Conservation (phyloP, 306 rosid species). For the Betula pendula region DNA sequence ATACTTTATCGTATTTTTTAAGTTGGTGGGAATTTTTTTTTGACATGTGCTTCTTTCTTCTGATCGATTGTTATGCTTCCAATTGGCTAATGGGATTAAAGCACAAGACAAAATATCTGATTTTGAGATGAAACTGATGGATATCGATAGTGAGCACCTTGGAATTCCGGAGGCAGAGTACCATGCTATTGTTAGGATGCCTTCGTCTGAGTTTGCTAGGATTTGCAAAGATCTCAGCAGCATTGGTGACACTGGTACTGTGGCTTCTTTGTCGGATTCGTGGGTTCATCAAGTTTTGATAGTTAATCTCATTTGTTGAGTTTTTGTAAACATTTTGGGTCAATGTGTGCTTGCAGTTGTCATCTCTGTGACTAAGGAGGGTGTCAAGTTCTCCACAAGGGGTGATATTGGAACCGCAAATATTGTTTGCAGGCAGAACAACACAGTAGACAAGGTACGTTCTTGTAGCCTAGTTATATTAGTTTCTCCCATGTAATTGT, state of each 20-base stretch:
- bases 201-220: conserved; percentile 80
- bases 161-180: conserved; percentile 94
- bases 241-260: conserved; percentile 92
- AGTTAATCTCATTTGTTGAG: background rate
- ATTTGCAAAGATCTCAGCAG: conserved; percentile 90
- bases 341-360: conserved; percentile 62
- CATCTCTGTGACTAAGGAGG: conserved; percentile 91
- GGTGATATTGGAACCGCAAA: conserved; percentile 95
- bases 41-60: background rate
- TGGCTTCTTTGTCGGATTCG: background rate
- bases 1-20: background rate
- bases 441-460: conserved; percentile 87
- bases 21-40: background rate
- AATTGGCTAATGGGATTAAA: conserved; percentile 14
- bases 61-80: background rate
- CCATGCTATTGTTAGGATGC: conserved; percentile 92
- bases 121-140: conserved; percentile 99
- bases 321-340: background rate
- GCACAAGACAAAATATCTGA: conserved; percentile 88
- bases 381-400: conserved; percentile 91
- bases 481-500: background rate
- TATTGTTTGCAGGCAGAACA: conserved; percentile 90
- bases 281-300: background rate
- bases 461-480: background rate
- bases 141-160: conserved; percentile 92